These are phyloP conservation scores for Boletales sp. DNA, from an alignment of 768 basidiomycete species.

Conservation along the genomic window DNA sequence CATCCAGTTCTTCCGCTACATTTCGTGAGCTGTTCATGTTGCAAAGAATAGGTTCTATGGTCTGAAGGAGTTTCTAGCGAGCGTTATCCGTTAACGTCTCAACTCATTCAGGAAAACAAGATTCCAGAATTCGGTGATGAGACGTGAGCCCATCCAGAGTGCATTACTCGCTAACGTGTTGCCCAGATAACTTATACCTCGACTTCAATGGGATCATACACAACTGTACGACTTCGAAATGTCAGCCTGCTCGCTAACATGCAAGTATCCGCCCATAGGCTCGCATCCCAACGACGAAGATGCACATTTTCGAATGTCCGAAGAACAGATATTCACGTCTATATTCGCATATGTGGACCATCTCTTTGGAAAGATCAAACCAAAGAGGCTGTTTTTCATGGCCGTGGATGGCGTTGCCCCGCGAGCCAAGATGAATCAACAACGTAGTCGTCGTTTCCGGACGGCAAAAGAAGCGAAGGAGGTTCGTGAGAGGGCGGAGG, in stretches of 20 bases:
- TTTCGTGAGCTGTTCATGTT: constrained; percentile 58
- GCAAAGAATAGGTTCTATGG: not conserved
- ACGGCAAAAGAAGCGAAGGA: constrained; percentile 93
- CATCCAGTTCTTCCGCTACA: constrained; percentile 89
- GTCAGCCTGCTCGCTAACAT: not conserved
- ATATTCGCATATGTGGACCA: constrained; percentile 98
- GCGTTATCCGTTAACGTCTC: constrained; percentile 96
- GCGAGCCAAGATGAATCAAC: constrained; percentile 99
- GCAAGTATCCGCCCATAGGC: constrained; percentile 36
- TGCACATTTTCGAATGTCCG: constrained; percentile 91
- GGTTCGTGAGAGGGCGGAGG: constrained; percentile 77
- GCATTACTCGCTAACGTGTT: constrained; percentile 10
- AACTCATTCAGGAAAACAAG: constrained; percentile 96
- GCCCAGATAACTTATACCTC: constrained; percentile 80
- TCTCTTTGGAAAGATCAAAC: constrained; percentile 95
- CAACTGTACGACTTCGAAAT: constrained; percentile 46
- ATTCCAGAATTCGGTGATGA: constrained; percentile 92
- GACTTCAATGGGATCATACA: constrained; percentile 95
- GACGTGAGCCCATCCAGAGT: not conserved
- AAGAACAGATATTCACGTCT: constrained; percentile 96
- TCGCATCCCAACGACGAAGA: constrained; percentile 98
- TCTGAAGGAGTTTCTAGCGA: constrained; percentile 51
- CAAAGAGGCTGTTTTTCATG: constrained; percentile 97
- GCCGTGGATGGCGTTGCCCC: constrained; percentile 98
- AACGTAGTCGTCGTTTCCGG: constrained; percentile 88